phyloP scores from a whole-genome alignment of 1,284 basidiomycete species.

The Vanrija pseudolonga region DNA sequence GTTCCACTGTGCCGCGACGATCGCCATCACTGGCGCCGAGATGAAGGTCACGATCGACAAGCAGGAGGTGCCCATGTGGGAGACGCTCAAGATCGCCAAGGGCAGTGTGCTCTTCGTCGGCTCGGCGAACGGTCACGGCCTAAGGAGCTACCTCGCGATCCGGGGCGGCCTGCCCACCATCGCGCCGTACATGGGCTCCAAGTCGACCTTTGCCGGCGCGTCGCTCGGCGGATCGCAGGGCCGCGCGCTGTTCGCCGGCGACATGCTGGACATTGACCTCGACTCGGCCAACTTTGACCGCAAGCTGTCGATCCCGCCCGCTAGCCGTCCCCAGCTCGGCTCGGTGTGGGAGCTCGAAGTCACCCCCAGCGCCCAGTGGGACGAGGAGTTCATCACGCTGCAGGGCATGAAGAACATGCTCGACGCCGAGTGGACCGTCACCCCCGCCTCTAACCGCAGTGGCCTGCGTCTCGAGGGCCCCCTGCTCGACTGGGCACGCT shows the following conservation, averaged over 20 bases:
- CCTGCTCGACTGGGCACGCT: slow-evolving; percentile 60
- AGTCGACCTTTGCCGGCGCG: slow-evolving; percentile 35
- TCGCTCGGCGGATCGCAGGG: slow-evolving; percentile 48
- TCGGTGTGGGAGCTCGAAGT: slow-evolving; percentile 18
- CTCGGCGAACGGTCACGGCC: slow-evolving; percentile 49
- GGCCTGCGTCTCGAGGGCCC: slow-evolving; percentile 49
- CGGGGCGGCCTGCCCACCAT: slow-evolving; percentile 61
- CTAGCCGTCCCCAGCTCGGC: slow-evolving; percentile 10
- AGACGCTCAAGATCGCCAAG: slow-evolving; percentile 53
- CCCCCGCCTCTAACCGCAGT: slow-evolving; percentile 40
- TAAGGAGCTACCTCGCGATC: slow-evolving; percentile 59
- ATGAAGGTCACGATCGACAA: slow-evolving; percentile 54
- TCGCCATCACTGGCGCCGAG: slow-evolving; percentile 59
- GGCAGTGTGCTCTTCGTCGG: slow-evolving; percentile 54
- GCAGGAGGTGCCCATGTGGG: slow-evolving; percentile 54
- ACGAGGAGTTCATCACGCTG: slow-evolving; percentile 16
- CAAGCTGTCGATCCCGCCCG: neutral
- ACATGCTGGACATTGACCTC: slow-evolving; percentile 40
- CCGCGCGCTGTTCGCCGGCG: slow-evolving; percentile 52
- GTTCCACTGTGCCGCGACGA: slow-evolving; percentile 56
- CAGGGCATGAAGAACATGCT: slow-evolving; percentile 32
- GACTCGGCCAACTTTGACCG: neutral
- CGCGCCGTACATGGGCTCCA: slow-evolving; percentile 57
- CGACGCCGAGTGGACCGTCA: slow-evolving; percentile 35
- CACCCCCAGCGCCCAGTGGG: slow-evolving; percentile 19